A percentile compares a stretch with the other conserved stretches of the same genome.
Evolutionary conservation across 345 rosid genomes (phyloP).

Genomic region (Bruguiera parviflora): DNA sequence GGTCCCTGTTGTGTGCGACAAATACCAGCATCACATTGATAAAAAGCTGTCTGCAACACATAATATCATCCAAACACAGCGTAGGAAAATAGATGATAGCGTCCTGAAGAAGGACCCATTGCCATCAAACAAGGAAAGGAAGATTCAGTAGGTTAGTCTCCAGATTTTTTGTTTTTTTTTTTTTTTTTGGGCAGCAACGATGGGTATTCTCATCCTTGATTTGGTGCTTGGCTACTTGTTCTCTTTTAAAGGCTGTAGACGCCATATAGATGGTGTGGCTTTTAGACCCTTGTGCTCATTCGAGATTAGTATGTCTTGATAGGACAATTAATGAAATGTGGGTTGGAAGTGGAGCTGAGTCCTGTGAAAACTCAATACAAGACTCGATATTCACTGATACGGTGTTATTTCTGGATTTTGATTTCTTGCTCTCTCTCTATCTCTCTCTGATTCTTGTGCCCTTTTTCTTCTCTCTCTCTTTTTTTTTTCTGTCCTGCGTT

Average conservation of each 20-base stretch:
- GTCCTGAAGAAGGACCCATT: conserved; percentile 42
- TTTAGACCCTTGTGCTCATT: background rate
- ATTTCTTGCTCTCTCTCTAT: too few relatives aligned
- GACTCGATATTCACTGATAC: too few relatives aligned
- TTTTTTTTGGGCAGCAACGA: too few relatives aligned
- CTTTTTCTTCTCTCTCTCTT: background rate
- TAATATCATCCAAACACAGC: conserved; percentile 48
- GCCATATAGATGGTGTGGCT: background rate
- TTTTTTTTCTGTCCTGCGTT: background rate
- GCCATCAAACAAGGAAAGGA: conserved; percentile 64
- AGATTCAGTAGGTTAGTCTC: conserved; percentile 57
- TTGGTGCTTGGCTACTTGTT: too few relatives aligned
- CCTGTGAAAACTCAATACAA: too few relatives aligned
- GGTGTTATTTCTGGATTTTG: background rate
- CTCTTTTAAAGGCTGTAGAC: background rate
- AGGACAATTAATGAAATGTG: background rate
- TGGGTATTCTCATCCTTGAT: too few relatives aligned
- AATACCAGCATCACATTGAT: conserved; percentile 63
- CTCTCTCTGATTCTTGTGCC: too few relatives aligned
- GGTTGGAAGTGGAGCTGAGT: background rate
- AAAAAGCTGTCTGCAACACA: conserved; percentile 49
- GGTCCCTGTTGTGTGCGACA: conserved; percentile 64
- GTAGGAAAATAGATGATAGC: conserved; percentile 49
- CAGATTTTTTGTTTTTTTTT: too few relatives aligned
- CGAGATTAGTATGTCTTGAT: background rate